These are phyloP conservation scores for Chernovozyma sophiae-reginae DNA, from an alignment of 1,139 yeast genomes.

Conservation along the genomic window DNA sequence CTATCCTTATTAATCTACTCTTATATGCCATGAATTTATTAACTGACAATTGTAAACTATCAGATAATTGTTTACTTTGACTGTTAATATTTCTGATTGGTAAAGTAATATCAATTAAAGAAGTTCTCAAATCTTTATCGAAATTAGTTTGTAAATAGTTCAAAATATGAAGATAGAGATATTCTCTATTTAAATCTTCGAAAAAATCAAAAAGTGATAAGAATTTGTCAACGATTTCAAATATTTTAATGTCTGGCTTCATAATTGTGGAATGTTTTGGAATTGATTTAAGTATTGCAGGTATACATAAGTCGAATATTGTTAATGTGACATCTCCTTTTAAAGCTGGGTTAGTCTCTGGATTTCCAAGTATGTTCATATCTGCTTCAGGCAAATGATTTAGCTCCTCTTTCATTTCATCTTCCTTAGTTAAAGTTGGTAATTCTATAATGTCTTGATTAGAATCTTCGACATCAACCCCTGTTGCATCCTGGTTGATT, in stretches of 20 bases:
- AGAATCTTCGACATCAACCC: slow-evolving; percentile 20
- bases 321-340: slow-evolving; percentile 86
- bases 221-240: slow-evolving; percentile 43
- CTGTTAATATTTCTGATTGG: slow-evolving; percentile 56
- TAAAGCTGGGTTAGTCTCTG: slow-evolving; percentile 84
- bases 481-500: slow-evolving; percentile 17
- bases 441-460: slow-evolving; percentile 41
- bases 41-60: slow-evolving; percentile 62
- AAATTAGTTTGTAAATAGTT: slow-evolving; percentile 42
- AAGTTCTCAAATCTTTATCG: slow-evolving; percentile 36
- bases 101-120: slow-evolving; percentile 57
- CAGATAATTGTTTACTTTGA: slow-evolving; percentile 45
- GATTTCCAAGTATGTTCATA: slow-evolving; percentile 78
- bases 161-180: slow-evolving; percentile 63
- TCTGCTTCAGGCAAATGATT: slow-evolving; percentile 83
- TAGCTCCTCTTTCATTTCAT: slow-evolving; percentile 57
- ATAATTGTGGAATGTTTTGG: slow-evolving; percentile 23
- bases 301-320: slow-evolving; percentile 69
- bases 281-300: slow-evolving; percentile 39
- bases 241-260: slow-evolving; percentile 32
- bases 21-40: slow-evolving; percentile 66
- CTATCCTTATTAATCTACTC: slow-evolving; percentile 31
- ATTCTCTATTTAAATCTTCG: slow-evolving; percentile 62
- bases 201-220: slow-evolving; percentile 62
- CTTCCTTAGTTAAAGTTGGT: slow-evolving; percentile 45